Evolutionary conservation across 1,284 basidiomycete species (phyloP).

Genomic region (Coriolopsis trogii): DNA sequence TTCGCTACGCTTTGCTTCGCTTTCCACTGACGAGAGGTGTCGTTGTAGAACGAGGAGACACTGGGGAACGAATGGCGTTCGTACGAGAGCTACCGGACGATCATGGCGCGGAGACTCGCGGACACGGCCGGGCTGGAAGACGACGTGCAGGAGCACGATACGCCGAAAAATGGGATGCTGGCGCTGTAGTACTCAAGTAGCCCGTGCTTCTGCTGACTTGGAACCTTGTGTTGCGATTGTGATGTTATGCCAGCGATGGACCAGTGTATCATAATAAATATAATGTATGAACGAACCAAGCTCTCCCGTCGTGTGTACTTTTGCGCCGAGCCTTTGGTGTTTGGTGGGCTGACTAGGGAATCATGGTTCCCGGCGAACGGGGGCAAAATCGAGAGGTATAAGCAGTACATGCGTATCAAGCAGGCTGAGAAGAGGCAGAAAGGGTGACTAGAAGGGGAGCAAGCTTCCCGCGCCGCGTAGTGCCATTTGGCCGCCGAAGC

Average conservation of each 20-base stretch:
- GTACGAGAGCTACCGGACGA: slow-evolving; percentile 65
- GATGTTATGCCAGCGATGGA: too few species aligned
- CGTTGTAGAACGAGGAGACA: slow-evolving; percentile 26
- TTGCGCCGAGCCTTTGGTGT: too few species aligned
- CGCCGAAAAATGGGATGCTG: slow-evolving; percentile 22
- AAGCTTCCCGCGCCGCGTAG: slow-evolving; percentile 81
- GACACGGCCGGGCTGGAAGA: slow-evolving; percentile 61
- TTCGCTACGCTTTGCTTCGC: neutral
- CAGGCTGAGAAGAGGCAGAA: neutral
- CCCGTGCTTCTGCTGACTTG: neutral
- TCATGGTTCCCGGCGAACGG: too few species aligned
- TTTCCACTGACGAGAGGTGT: neutral
- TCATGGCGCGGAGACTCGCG: slow-evolving; percentile 67
- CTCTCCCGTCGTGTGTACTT: too few species aligned
- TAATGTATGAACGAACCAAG: slow-evolving; percentile 2
- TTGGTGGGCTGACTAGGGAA: too few species aligned
- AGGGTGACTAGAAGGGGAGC: slow-evolving; percentile 60
- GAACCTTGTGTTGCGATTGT: too few species aligned
- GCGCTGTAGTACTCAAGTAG: neutral
- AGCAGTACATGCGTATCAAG: neutral
- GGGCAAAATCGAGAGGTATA: too few species aligned
- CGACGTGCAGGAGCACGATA: slow-evolving; percentile 25
- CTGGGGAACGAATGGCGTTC: slow-evolving; percentile 51
- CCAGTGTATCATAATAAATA: slow-evolving; percentile 19
- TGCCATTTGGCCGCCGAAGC: slow-evolving; percentile 82